Evolutionary conservation across 23 red algal genomes (phyloP).

Genomic region (Gracilariopsis chorda): DNA sequence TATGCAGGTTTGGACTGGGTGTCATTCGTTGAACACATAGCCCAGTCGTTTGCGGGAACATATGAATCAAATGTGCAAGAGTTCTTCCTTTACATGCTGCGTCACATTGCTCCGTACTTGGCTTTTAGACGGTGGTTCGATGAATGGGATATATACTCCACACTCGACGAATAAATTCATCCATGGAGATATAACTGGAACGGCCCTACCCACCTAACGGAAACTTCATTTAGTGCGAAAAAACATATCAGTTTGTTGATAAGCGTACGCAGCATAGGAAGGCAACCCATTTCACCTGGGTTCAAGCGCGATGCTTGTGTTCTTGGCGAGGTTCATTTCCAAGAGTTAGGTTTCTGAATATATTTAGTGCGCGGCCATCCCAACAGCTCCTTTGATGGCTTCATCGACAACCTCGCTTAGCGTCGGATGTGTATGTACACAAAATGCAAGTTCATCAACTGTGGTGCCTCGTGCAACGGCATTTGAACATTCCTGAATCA

Average conservation of each 20-base stretch:
- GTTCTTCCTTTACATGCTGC: background rate
- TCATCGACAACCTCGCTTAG: conserved; percentile 97
- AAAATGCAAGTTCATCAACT: conserved; percentile 92
- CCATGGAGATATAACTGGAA: too few species aligned
- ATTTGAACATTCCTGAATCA: conserved; percentile 97
- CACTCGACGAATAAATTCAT: too few species aligned
- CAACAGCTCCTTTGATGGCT: conserved; percentile 93
- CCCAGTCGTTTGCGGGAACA: background rate
- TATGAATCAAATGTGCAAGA: background rate
- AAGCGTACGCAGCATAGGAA: too few species aligned
- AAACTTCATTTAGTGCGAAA: too few species aligned
- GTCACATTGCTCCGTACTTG: conserved; percentile 17
- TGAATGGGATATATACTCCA: conserved; percentile 4
- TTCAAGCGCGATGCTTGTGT: too few species aligned
- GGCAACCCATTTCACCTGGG: too few species aligned
- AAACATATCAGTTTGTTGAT: too few species aligned
- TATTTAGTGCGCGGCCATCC: conserved; percentile 84
- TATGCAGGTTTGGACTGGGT: conserved; percentile 4
- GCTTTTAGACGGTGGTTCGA: conserved; percentile 13
- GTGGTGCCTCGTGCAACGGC: conserved; percentile 82
- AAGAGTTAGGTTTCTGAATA: background rate
- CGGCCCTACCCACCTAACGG: too few species aligned
- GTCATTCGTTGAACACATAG: background rate
- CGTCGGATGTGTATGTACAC: conserved; percentile 98
- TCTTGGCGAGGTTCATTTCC: too few species aligned